Evolutionary conservation across 2,329 filamentous ascomycete species (phyloP).

Genomic region (Ascochyta pisi): DNA sequence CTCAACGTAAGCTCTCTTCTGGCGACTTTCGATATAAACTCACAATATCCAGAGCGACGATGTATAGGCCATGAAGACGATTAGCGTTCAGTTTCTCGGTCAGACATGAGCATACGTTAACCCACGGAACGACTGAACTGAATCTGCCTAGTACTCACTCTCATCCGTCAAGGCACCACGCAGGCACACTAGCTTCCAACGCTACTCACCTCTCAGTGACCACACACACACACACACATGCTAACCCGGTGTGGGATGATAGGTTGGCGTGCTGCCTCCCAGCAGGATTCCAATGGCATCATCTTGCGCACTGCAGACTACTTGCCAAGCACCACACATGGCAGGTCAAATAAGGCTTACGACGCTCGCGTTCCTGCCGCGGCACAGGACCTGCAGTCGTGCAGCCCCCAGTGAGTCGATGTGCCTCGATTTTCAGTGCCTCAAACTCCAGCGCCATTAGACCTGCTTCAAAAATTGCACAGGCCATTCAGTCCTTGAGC

Average conservation of each 20-base stretch:
- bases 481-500: too few species aligned
- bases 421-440: not conserved
- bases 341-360: conserved; percentile 2
- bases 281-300: not conserved
- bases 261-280: not conserved
- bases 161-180: too few species aligned
- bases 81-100: not conserved
- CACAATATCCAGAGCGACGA: not conserved
- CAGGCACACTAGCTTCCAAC: too few species aligned
- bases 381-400: not conserved
- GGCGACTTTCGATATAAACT: not conserved
- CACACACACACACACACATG: too few species aligned
- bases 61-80: not conserved
- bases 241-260: too few species aligned
- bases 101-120: too few species aligned
- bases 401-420: not conserved
- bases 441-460: not conserved
- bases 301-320: not conserved
- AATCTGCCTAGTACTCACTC: too few species aligned
- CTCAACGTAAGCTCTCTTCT: not conserved
- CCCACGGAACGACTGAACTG: too few species aligned
- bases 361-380: not conserved
- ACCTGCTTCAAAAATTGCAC: not conserved
- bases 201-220: too few species aligned
- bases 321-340: conserved; percentile 2